Evolutionary conservation across 129 eudicot species (phyloP).

Genomic region (Pseudognaphalium luteoalbum): DNA sequence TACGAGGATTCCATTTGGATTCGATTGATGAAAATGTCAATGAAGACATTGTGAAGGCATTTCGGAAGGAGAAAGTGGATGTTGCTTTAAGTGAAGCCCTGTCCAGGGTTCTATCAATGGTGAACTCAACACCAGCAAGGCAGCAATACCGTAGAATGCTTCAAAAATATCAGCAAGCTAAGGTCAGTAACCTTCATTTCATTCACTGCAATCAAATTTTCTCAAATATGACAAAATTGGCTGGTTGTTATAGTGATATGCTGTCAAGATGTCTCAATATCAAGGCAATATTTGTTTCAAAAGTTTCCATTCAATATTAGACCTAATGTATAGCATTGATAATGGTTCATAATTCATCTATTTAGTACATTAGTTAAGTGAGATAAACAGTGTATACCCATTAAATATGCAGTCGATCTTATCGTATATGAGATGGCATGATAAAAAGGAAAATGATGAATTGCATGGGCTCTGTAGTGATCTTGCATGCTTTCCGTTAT

Average conservation of each 20-base stretch:
- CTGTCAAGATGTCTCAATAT: not conserved
- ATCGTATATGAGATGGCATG: no score
- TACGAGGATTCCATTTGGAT: slow-evolving; percentile 66
- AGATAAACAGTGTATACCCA: no score
- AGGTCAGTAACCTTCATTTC: slow-evolving; percentile 44
- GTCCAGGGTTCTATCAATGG: slow-evolving; percentile 80
- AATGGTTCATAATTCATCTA: no score
- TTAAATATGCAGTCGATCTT: no score
- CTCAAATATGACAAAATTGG: not conserved
- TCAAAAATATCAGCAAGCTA: slow-evolving; percentile 65
- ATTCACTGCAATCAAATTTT: slow-evolving; percentile 7
- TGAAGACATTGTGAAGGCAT: slow-evolving; percentile 56
- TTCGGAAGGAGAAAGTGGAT: slow-evolving; percentile 75
- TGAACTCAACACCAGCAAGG: slow-evolving; percentile 67
- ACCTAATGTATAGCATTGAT: no score
- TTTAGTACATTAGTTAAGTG: no score
- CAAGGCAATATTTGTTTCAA: no score
- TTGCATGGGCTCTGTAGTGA: not conserved
- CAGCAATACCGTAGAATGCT: slow-evolving; percentile 90
- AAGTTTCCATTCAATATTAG: no score
- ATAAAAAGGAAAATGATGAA: no score
- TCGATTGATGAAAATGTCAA: slow-evolving; percentile 57
- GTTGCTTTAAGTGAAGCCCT: slow-evolving; percentile 80
- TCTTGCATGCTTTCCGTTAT: not conserved
- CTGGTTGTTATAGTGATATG: not conserved